Evolutionary conservation across 2,329 filamentous ascomycete genomes (phyloP).

Genomic region (Pseudocercospora cruenta): DNA sequence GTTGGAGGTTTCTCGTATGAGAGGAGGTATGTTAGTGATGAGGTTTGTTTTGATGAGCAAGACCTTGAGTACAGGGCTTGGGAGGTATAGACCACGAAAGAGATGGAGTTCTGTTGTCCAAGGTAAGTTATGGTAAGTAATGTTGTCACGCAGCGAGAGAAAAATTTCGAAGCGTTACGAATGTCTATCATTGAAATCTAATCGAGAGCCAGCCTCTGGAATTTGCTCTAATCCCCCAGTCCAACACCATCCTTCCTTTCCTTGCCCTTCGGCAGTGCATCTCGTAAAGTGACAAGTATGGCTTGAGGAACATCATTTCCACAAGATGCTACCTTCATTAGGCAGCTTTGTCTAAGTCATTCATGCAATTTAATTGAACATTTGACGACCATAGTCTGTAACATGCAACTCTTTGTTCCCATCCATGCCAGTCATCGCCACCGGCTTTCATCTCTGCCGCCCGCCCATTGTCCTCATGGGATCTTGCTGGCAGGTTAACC

Average conservation of each 20-base stretch:
- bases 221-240: too few species aligned
- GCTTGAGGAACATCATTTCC: not conserved
- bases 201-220: constrained; percentile 3
- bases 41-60: not conserved
- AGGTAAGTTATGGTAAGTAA: not conserved
- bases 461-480: not conserved
- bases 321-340: not conserved
- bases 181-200: not conserved
- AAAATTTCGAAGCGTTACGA: not conserved
- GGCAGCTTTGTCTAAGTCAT: constrained; percentile 2
- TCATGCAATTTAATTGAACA: constrained; percentile 10
- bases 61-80: not conserved
- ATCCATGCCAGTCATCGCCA: not conserved
- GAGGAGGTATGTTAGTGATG: not conserved
- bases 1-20: not conserved
- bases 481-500: not conserved
- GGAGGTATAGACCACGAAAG: too few species aligned
- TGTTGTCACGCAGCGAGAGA: not conserved
- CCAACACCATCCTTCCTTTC: too few species aligned
- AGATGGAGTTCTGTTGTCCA: too few species aligned
- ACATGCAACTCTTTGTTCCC: constrained; percentile 5
- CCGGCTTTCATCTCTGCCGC: not conserved
- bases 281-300: not conserved
- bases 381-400: not conserved
- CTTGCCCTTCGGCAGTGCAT: not conserved